phyloP scores from a whole-genome alignment of 192 early-diverging fungal species.

The Phlyctochytrium arcticum region DNA sequence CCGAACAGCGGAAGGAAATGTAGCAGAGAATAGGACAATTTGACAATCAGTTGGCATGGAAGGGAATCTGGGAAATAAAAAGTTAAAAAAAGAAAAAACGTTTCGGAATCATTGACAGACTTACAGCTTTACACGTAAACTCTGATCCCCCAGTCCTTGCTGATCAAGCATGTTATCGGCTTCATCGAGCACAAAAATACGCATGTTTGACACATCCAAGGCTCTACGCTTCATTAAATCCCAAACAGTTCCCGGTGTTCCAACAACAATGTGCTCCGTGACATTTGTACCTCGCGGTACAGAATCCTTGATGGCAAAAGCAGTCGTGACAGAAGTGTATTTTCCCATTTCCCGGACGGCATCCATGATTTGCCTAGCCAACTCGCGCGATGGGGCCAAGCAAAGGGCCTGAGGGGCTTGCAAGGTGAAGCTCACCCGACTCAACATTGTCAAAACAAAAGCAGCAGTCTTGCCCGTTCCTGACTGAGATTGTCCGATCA shows the following conservation, averaged over 20 bases:
- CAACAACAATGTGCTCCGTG: slow-evolving; percentile 80
- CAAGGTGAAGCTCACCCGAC: slow-evolving; percentile 69
- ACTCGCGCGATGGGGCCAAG: slow-evolving; percentile 87
- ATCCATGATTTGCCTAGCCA: slow-evolving; percentile 92
- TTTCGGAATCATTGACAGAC: no score
- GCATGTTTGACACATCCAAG: slow-evolving; percentile 57
- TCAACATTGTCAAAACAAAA: slow-evolving; percentile 89
- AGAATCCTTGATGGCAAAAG: slow-evolving; percentile 76
- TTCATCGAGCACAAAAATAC: slow-evolving; percentile 93
- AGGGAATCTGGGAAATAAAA: slow-evolving; percentile 40
- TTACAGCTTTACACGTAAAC: slow-evolving; percentile 77
- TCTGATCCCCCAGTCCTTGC: slow-evolving; percentile 78
- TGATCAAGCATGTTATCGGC: slow-evolving; percentile 98
- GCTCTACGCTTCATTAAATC: slow-evolving; percentile 67
- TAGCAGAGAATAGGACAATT: slow-evolving; percentile 92
- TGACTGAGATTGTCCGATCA: slow-evolving; percentile 98
- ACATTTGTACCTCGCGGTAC: slow-evolving; percentile 54
- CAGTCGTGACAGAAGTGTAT: slow-evolving; percentile 72
- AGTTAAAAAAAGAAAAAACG: no score
- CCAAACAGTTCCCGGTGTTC: slow-evolving; percentile 88
- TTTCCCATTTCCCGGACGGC: slow-evolving; percentile 89
- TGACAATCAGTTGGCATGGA: slow-evolving; percentile 70
- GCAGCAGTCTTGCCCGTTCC: slow-evolving; percentile 99
- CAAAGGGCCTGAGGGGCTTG: slow-evolving; percentile 78
- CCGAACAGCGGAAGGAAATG: slow-evolving; percentile 77